A percentile compares a stretch with the other conserved stretches of the same genome.
Conservation (phyloP, 2,329 filamentous ascomycete genomes). For the Hypoxylon sp. region DNA sequence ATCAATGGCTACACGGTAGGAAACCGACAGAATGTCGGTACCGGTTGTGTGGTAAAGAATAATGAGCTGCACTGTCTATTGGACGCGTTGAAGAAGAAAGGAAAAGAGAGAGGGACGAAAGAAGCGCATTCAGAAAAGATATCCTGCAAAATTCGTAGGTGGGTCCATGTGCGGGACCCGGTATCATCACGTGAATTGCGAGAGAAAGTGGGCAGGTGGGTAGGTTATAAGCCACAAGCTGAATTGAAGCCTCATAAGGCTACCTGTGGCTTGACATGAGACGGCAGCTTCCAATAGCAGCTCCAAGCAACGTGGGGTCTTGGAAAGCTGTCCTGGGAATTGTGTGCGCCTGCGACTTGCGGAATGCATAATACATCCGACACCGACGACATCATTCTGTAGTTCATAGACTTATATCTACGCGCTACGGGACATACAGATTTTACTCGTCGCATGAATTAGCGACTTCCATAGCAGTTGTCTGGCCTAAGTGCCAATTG, state of each 20-base stretch:
- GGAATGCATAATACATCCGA: constrained; percentile 20
- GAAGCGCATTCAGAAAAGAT: constrained; percentile 32
- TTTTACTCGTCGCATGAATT: constrained; percentile 41
- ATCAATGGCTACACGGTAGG: constrained; percentile 69
- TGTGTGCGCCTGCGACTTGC: constrained; percentile 35
- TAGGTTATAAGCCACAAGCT: constrained; percentile 9
- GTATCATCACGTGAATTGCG: constrained; percentile 42
- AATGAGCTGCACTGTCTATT: constrained; percentile 89
- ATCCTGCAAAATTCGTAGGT: constrained; percentile 41
- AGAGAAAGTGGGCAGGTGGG: background rate
- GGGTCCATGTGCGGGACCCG: constrained; percentile 30
- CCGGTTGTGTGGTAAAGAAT: constrained; percentile 65
- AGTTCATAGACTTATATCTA: constrained; percentile 20
- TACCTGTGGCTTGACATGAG: constrained; percentile 37
- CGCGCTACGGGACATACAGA: constrained; percentile 10
- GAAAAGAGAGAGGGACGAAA: constrained; percentile 42
- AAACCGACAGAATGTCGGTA: constrained; percentile 76
- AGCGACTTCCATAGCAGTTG: constrained; percentile 27
- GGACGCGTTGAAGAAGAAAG: constrained; percentile 74
- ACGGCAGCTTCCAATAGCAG: constrained; percentile 16
- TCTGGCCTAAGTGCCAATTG: constrained; percentile 51
- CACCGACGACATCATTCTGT: constrained; percentile 25
- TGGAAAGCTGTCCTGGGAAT: constrained; percentile 34
- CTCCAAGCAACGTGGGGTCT: constrained; percentile 32
- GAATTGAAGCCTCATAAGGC: constrained; percentile 5